Conservation (phyloP, 129 eudicot species). For the Helichrysum umbraculigerum region DNA sequence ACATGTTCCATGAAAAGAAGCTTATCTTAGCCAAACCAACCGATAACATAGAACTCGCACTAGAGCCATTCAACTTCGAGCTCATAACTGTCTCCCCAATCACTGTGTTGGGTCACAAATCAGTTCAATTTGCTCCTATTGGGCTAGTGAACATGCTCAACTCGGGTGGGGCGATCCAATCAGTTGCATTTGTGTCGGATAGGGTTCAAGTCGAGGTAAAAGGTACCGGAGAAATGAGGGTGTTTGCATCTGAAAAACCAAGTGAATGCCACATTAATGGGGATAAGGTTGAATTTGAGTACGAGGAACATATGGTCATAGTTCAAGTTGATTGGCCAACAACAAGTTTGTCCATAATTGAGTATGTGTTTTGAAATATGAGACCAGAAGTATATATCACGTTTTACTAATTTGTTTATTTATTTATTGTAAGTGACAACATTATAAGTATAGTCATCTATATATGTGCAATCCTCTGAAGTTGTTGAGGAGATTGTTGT, state of each 20-base stretch:
- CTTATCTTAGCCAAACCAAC: conserved; percentile 50
- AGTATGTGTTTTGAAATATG: conserved; percentile 47
- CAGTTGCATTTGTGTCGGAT: conserved; percentile 22
- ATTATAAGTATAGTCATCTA: too few relatives aligned
- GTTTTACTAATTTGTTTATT: not conserved
- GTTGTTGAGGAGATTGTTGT: not conserved
- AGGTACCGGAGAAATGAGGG: conserved; percentile 58
- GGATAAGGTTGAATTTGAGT: conserved; percentile 44
- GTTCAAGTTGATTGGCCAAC: conserved; percentile 60
- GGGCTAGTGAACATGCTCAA: conserved; percentile 97
- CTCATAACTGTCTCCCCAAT: conserved; percentile 67
- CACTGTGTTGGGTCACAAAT: conserved; percentile 32
- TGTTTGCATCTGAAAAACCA: conserved; percentile 57
- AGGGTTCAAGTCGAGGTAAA: conserved; percentile 44
- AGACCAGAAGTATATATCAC: not conserved
- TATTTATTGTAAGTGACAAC: not conserved
- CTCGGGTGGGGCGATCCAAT: conserved; percentile 76
- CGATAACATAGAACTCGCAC: conserved; percentile 40
- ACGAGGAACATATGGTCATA: conserved; percentile 52
- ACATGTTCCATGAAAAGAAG: conserved; percentile 56
- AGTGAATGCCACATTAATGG: conserved; percentile 39
- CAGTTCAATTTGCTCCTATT: conserved; percentile 81
- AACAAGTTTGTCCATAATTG: conserved; percentile 43
- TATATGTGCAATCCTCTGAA: not conserved
- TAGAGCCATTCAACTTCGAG: conserved; percentile 73